phyloP scores from a whole-genome alignment of 2,329 filamentous ascomycete species.

The Colletotrichum sp. region DNA sequence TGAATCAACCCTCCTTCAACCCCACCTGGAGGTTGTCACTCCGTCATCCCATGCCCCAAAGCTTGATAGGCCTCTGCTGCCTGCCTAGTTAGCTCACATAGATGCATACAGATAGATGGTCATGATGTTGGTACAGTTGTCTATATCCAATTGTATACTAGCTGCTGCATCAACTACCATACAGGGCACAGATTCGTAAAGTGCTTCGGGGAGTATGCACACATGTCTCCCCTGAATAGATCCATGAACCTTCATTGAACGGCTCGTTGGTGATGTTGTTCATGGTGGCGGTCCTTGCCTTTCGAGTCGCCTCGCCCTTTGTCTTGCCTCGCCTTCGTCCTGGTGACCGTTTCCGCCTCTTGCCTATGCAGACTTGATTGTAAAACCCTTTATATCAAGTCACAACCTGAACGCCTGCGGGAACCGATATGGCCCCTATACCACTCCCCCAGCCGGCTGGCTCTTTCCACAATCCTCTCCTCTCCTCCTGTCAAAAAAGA shows the following conservation, averaged over 20 bases:
- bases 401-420: conserved; percentile 8
- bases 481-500: not conserved
- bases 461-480: not conserved
- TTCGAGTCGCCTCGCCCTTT: not conserved
- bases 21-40: not conserved
- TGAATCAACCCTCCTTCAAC: not conserved
- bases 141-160: conserved; percentile 11
- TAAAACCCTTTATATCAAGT: not conserved
- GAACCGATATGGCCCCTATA: not conserved
- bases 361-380: not conserved
- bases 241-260: not conserved
- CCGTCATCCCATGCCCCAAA: not conserved
- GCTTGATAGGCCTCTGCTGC: not conserved
- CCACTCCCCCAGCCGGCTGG: not conserved
- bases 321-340: not conserved
- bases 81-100: not conserved
- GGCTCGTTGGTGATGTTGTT: not conserved
- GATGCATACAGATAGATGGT: not conserved
- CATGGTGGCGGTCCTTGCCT: not conserved
- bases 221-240: not conserved
- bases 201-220: not conserved
- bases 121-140: not conserved
- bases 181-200: not conserved
- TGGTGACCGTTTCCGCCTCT: not conserved
- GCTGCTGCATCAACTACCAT: not conserved